Conservation (phyloP, 768 basidiomycete species). For the Boletus rubescentipes region DNA sequence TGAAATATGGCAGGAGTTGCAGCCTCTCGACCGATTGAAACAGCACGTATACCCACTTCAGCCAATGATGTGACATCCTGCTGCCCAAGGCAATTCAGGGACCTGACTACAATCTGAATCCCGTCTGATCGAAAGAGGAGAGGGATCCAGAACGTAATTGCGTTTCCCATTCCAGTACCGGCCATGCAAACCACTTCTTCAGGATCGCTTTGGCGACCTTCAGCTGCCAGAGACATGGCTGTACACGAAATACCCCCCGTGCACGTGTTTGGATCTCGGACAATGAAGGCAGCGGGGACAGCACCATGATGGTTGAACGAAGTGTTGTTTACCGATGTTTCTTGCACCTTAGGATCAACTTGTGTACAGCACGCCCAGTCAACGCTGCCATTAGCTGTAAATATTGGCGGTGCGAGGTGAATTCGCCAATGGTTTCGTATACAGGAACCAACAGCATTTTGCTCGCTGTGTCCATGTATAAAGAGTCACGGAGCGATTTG, state of each 20-base stretch:
- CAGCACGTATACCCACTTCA: neutral
- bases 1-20: neutral
- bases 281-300: too few species aligned
- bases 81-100: neutral
- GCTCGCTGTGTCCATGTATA: constrained; percentile 1
- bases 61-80: neutral
- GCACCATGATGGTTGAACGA: too few species aligned
- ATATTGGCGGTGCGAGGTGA: neutral
- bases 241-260: too few species aligned
- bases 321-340: too few species aligned
- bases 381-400: too few species aligned
- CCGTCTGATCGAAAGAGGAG: neutral
- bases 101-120: neutral
- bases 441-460: constrained; percentile 25
- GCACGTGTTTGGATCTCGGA: too few species aligned
- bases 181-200: neutral
- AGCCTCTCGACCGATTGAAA: neutral
- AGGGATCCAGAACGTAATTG: neutral
- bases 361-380: too few species aligned
- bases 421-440: constrained; percentile 7
- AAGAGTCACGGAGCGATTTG: neutral
- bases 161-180: neutral
- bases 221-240: neutral
- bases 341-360: too few species aligned
- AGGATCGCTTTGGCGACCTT: neutral